phyloP scores from a whole-genome alignment of 768 basidiomycete genomes.

The Agaricus blazei region DNA sequence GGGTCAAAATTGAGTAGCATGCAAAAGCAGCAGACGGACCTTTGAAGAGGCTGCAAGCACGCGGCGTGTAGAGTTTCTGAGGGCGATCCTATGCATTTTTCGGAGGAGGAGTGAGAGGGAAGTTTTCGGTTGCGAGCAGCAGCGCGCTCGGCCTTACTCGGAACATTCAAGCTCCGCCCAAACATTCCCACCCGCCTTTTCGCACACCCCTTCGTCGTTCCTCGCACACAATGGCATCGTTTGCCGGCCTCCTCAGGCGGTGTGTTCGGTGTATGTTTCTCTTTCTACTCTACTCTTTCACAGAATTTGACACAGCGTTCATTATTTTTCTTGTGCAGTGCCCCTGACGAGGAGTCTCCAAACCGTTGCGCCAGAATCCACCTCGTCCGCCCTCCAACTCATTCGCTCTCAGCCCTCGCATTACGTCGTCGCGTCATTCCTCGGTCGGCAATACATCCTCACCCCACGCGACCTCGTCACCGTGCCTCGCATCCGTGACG shows the following conservation, averaged over 20 bases:
- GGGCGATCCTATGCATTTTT: slow-evolving; percentile 77
- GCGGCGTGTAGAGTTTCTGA: slow-evolving; percentile 79
- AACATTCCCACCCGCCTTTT: slow-evolving; percentile 12
- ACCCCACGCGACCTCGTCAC: slow-evolving; percentile 91
- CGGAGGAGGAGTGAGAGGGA: slow-evolving; percentile 39
- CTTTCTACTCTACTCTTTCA: background rate
- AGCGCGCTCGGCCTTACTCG: slow-evolving; percentile 40
- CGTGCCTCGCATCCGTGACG: slow-evolving; percentile 83
- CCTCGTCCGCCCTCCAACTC: slow-evolving; percentile 66
- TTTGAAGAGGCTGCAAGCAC: slow-evolving; percentile 62
- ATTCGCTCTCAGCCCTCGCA: slow-evolving; percentile 89
- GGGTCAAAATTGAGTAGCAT: slow-evolving; percentile 12
- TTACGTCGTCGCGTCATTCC: slow-evolving; percentile 87
- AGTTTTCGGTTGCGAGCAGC: slow-evolving; percentile 34
- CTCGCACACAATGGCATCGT: slow-evolving; percentile 19
- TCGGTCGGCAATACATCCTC: slow-evolving; percentile 84
- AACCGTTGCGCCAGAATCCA: slow-evolving; percentile 27
- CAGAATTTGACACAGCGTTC: background rate
- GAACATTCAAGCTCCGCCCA: slow-evolving; percentile 40
- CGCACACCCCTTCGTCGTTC: background rate
- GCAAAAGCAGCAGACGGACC: slow-evolving; percentile 32
- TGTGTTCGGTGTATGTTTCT: slow-evolving; percentile 27
- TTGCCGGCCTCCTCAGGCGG: slow-evolving; percentile 24
- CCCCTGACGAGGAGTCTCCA: slow-evolving; percentile 17
- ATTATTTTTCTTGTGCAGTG: slow-evolving; percentile 8